These are phyloP conservation scores for Deuterostichococcus epilithicus DNA, from an alignment of 139 green algal genomes.

Conservation along the genomic window DNA sequence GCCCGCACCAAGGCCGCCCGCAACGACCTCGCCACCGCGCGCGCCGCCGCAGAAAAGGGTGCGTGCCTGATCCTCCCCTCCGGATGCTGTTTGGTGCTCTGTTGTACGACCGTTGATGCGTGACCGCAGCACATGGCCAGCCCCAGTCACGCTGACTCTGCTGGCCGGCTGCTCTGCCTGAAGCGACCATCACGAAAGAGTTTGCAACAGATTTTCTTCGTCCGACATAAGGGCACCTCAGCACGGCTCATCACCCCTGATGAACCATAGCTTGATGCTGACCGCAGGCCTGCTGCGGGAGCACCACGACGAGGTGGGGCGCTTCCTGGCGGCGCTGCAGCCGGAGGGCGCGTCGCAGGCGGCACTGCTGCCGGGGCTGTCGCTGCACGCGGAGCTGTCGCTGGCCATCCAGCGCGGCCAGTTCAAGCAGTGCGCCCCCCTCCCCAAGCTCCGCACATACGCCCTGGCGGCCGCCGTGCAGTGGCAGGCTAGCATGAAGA, in stretches of 20 bases:
- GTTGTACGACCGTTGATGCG: too few relatives aligned
- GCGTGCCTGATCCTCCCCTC: not conserved
- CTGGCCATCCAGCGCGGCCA: slow-evolving; percentile 28
- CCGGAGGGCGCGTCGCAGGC: slow-evolving; percentile 29
- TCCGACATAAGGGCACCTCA: not conserved
- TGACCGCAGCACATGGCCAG: too few relatives aligned
- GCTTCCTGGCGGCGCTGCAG: slow-evolving; percentile 44
- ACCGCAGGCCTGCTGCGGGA: slow-evolving; percentile 21
- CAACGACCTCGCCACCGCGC: slow-evolving; percentile 30
- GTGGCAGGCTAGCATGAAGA: slow-evolving; percentile 3
- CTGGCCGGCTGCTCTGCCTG: too few relatives aligned
- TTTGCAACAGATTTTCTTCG: not conserved
- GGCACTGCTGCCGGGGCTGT: slow-evolving; percentile 35
- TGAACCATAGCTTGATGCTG: slow-evolving; percentile 15
- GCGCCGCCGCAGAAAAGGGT: slow-evolving; percentile 35
- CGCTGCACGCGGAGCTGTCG: slow-evolving; percentile 29
- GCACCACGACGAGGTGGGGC: slow-evolving; percentile 43
- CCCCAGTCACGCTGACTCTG: too few relatives aligned
- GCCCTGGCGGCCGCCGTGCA: not conserved
- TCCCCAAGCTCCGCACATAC: not conserved
- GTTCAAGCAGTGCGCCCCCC: not conserved
- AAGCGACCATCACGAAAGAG: too few relatives aligned
- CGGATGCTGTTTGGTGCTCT: too few relatives aligned
- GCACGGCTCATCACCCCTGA: too few relatives aligned
- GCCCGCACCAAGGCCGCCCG: slow-evolving; percentile 37